These are phyloP conservation scores for Scheffersomyces lignicola DNA, from an alignment of 1,139 yeast species.

Conservation along the genomic window DNA sequence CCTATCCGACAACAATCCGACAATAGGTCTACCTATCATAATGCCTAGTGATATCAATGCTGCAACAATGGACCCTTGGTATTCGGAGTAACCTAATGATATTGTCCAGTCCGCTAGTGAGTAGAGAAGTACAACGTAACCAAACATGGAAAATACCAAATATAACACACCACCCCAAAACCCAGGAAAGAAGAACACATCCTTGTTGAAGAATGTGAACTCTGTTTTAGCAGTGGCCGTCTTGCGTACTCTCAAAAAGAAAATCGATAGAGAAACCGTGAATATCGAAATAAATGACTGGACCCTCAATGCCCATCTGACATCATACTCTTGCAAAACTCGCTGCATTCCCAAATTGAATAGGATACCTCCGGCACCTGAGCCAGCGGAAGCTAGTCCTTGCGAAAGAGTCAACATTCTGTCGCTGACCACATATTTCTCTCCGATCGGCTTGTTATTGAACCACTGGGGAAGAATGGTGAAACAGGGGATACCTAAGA, in stretches of 20 bases:
- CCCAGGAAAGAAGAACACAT: slow-evolving; percentile 16
- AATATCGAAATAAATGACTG: slow-evolving; percentile 31
- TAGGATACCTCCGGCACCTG: slow-evolving; percentile 29
- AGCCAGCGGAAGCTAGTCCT: slow-evolving; percentile 57
- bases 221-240: slow-evolving; percentile 18
- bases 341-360: slow-evolving; percentile 32
- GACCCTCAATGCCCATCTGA: slow-evolving; percentile 44
- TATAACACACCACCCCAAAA: slow-evolving; percentile 29
- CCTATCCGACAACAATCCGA: slow-evolving; percentile 47
- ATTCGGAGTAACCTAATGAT: slow-evolving; percentile 24
- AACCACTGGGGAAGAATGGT: slow-evolving; percentile 64
- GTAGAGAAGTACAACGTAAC: slow-evolving; percentile 38
- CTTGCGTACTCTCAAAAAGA: slow-evolving; percentile 14
- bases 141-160: slow-evolving; percentile 23
- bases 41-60: slow-evolving; percentile 50
- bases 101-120: slow-evolving; percentile 32
- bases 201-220: slow-evolving; percentile 17
- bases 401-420: slow-evolving; percentile 61
- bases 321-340: slow-evolving; percentile 20
- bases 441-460: slow-evolving; percentile 15
- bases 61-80: slow-evolving; percentile 48
- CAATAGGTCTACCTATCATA: slow-evolving; percentile 40
- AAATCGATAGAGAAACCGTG: slow-evolving; percentile 23
- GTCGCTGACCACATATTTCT: slow-evolving; percentile 29
- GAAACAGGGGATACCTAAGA: slow-evolving; percentile 32